Evolutionary conservation across 2,329 filamentous ascomycete species (phyloP), one percentile per base, ranked within the genome.

Genomic region (Dactylellina leptospora): DNA sequence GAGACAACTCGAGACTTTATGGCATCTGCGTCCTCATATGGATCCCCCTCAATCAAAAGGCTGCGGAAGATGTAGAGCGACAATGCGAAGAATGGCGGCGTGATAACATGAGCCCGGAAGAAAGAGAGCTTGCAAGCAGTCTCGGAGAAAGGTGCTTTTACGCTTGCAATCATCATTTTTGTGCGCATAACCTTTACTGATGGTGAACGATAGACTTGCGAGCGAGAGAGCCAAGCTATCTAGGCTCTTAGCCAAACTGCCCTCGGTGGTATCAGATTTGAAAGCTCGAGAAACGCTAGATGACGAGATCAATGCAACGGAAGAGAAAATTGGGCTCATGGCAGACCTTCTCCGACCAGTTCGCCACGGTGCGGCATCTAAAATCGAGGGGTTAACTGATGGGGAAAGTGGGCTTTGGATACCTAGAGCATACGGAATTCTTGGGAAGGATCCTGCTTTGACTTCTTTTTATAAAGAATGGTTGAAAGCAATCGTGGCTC

Each of bases 401-500:
- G 93, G 93, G 44, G 95, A 97, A 79, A 97, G 92, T 58, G 95
- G 93, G 1, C 88, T 97, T 71, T 99, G 95, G 95, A 92, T 92
- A 54, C 95, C 95, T 16, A 86, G 95, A 74, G 92, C 93, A 0
- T 99, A 96, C 78, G 95, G 95, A 68, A 89, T 99, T 73, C 84
- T 99, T 74, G 95, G 95, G 30, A 86, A 91, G 74, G 95, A 99
- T 78, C 84, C 85, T 10, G 89, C 87, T 71, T 86, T 96, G 81
- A 92, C 93, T 74, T 87, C 88, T 28, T 97, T 99, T 81, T 99
- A 93, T 93, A 97, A 97, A 80, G 95, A 99, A 79, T 99, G 95
- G 95, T 85, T 99, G 50, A 90, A 92, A 80, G 93, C 93, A 4
- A 86, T 97, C 8, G 84, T 95, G n/a, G 91, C 96, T 20, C 95